These are phyloP conservation scores for Daldinia bambusicola DNA, from an alignment of 495 filamentous ascomycete species.

Conservation along the genomic window DNA sequence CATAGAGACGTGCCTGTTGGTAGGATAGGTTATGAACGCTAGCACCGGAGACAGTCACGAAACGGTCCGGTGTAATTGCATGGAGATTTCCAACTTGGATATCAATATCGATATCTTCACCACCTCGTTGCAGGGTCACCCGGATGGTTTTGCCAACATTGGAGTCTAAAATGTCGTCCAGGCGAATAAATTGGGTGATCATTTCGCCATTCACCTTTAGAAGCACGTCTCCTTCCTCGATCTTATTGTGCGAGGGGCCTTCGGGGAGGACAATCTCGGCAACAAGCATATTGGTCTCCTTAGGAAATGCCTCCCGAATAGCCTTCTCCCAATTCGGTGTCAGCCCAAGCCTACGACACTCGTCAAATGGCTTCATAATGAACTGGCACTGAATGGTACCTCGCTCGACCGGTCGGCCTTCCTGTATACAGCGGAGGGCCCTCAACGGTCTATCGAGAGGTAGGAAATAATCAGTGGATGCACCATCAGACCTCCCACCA, in stretches of 20 bases:
- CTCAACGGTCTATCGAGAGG: conserved; percentile 89
- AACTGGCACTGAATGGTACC: conserved; percentile 99
- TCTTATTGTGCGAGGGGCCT: conserved; percentile 83
- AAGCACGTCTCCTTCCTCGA: conserved; percentile 96
- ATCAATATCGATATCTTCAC: conserved; percentile 85
- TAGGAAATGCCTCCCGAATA: conserved; percentile 82
- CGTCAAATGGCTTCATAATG: conserved; percentile 96
- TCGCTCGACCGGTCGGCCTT: conserved; percentile 76
- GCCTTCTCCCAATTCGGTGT: conserved; percentile 85
- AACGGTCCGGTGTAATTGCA: conserved; percentile 93
- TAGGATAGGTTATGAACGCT: conserved; percentile 97
- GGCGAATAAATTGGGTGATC: conserved; percentile 88
- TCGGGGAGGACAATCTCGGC: conserved; percentile 94
- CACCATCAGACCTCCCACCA: conserved; percentile 90
- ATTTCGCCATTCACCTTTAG: conserved; percentile 94
- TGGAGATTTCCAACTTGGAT: conserved; percentile 91
- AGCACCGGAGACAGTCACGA: conserved; percentile 90
- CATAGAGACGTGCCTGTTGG: conserved; percentile 93
- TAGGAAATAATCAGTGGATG: conserved; percentile 97
- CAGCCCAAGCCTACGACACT: conserved; percentile 91
- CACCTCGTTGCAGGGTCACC: conserved; percentile 86
- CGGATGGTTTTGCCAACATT: conserved; percentile 79
- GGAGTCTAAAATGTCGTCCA: conserved; percentile 94
- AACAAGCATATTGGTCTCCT: conserved; percentile 95
- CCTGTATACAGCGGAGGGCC: conserved; percentile 85